These are phyloP conservation scores for Beta lomatogona DNA, from an alignment of 179 eudicot genomes.

Conservation along the genomic window DNA sequence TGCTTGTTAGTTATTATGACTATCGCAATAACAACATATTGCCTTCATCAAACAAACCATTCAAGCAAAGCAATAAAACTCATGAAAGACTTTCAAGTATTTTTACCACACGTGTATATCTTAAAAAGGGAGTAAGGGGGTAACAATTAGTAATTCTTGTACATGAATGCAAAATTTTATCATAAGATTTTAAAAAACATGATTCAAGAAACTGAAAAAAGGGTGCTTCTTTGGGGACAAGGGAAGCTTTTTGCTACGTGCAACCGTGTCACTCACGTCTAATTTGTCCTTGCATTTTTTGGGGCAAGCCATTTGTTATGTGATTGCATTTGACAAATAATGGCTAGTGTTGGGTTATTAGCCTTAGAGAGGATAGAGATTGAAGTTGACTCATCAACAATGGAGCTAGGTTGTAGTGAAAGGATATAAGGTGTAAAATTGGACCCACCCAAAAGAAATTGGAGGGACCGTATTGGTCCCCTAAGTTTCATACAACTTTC, in stretches of 20 bases:
- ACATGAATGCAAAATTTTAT: conserved; percentile 26
- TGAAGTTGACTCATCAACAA: conserved; percentile 24
- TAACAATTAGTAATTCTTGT: not conserved
- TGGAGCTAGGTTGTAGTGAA: not conserved
- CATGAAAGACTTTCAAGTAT: conserved; percentile 17
- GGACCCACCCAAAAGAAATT: not conserved
- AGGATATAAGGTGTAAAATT: not conserved
- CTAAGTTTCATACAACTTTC: conserved; percentile 33
- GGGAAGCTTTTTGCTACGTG: conserved; percentile 46
- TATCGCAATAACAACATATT: conserved; percentile 14
- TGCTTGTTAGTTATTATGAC: conserved; percentile 20
- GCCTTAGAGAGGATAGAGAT: not conserved
- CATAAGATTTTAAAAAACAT: conserved; percentile 5
- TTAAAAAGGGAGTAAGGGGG: not conserved
- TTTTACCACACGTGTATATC: conserved; percentile 33
- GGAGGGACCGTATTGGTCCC: conserved; percentile 34
- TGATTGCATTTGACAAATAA: conserved; percentile 34
- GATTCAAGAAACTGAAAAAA: conserved; percentile 1
- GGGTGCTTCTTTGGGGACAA: conserved; percentile 28
- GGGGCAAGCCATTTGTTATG: conserved; percentile 9
- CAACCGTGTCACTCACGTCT: conserved; percentile 38
- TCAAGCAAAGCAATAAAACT: conserved; percentile 10
- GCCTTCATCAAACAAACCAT: conserved; percentile 17
- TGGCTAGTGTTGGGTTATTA: conserved; percentile 22
- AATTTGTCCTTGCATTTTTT: conserved; percentile 26